Base-by-base conservation (phyloP, 2,329 filamentous ascomycete genomes). In the Gnomoniopsis smithogilvyi region DNA sequence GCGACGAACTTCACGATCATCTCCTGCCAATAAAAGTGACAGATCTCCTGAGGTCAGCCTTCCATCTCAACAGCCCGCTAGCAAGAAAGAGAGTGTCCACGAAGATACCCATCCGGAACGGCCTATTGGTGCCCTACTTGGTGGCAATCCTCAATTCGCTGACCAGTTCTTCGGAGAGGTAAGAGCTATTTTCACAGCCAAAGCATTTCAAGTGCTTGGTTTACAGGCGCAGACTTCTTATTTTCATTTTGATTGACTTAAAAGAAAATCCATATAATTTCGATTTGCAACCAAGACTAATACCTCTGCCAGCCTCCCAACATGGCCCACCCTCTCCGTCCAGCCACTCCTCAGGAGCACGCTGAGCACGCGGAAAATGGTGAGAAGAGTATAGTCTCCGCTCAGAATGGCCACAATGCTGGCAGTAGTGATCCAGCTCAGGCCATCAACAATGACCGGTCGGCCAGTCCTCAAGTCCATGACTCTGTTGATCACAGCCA, bases 91-190 rank as follows among this genome's bases (percentile, higher is more conserved):
- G 36, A 41, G 6, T 12, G 7, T 8, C 17, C 6, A 15, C 36
- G 15, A 14, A 41, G 36, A 41, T 6, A 41, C 6, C 2, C 10
- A 34, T 30, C 45, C 14, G 38, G 36, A 26, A n/a, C 14, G 21
- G n/a, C 15, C n/a, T 6, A 15, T 56, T 8, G 53, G 38, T 46
- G 34, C 22, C 3, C 36, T 56, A 6, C 30, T 56, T 26, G 53
- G 53, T 26, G 21, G 21, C 22, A 34, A 51, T 22, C 48, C 60
- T 52, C 8, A 22, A 15, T 41, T 62, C 38, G 50, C 49, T 3
- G 60, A 59, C 6, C 19, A 15, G 1, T 62, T 62, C 22, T 55
- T 56, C 26, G 60, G 60, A 4, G 60, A 59, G 56, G 60, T 60
- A 43, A 56, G 59, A 55, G 12, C 15, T 36, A 19, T 59, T 17